Evolutionary conservation across 805 yeast species (phyloP), one percentile per base, ranked within the genome.

Genomic region (Saturnispora hagleri): DNA sequence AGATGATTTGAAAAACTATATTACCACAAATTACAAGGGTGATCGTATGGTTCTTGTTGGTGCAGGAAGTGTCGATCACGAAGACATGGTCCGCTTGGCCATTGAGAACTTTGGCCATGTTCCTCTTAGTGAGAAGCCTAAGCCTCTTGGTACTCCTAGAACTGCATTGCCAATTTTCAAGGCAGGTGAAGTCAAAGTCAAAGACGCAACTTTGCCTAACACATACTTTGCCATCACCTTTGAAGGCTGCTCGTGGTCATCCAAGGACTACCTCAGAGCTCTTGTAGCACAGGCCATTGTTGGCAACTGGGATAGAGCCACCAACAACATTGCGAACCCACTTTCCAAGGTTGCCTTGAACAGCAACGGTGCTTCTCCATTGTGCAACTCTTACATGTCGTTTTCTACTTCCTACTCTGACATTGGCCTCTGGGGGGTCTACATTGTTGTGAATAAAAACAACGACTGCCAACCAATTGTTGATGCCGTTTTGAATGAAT

Each of bases 31-130:
- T 73, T 93, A 93, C 71, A 86, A 86, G 63, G 96, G 97, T 42
- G 97, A 93, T 70, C 76, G 98, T 63, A 93, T 93, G 98, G 98
- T 93, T 1, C 74, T 93, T n/a, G 96, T 90, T 41, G 98, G 97
- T 42, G 89, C 95, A 1, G 99, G 99, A 22, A 84, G 90, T 44
- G 95, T 93, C 24, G 80, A 88, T 61, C 99, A 93, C 70, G 86
- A 83, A 7, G 82, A 84, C 57, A 78, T 93, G 51, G 96, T 89
- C 26, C 63, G 74, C 57, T 74, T 82, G 54, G 98, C 97, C 3
- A 76, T 82, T 57, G 73, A 80, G 65, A 78, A 80, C 62, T 93
- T 93, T 66, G 88, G 88, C 12, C 84, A 82, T 60, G 76, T 86
- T 47, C 76, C 81, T 47, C 53, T 72, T 10, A 73, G 82, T 15